phyloP scores from a whole-genome alignment of 495 filamentous ascomycete species.

The Sabuloglossum arenarium region DNA sequence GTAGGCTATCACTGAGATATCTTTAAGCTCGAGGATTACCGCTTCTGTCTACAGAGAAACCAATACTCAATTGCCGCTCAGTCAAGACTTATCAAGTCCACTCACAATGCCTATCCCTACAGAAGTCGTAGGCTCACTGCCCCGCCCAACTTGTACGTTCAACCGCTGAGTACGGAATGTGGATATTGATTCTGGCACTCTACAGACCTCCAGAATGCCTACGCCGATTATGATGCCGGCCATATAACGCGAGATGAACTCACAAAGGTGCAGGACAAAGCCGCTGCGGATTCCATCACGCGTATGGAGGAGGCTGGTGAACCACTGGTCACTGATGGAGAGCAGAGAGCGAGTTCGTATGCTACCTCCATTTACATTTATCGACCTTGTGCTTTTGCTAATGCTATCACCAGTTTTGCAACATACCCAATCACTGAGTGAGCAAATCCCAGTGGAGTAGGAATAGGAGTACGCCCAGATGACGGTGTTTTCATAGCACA shows the following conservation, averaged over 20 bases:
- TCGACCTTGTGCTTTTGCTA: neutral
- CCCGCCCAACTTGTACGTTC: slow-evolving; percentile 15
- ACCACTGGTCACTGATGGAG: slow-evolving; percentile 20
- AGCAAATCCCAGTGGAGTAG: neutral
- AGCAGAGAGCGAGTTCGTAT: slow-evolving; percentile 18
- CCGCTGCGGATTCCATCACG: slow-evolving; percentile 20
- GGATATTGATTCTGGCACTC: neutral
- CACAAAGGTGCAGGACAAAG: slow-evolving; percentile 18
- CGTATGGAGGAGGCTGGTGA: slow-evolving; percentile 21
- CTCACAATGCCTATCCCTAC: slow-evolving; percentile 15
- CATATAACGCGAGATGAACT: slow-evolving; percentile 12
- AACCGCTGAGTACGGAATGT: neutral
- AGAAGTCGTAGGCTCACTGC: slow-evolving; percentile 24
- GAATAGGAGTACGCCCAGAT: neutral
- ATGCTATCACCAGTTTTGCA: slow-evolving; percentile 13
- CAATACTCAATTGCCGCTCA: too few relatives aligned
- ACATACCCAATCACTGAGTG: slow-evolving; percentile 21
- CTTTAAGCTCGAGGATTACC: too few relatives aligned
- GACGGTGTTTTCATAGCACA: slow-evolving; percentile 8
- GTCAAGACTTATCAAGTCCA: neutral
- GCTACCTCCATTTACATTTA: neutral
- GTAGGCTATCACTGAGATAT: too few relatives aligned
- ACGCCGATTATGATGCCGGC: slow-evolving; percentile 19
- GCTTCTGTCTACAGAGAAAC: too few relatives aligned
- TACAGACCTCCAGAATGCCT: slow-evolving; percentile 17